These are phyloP conservation scores for Diplodia sapinea DNA, from an alignment of 2,329 filamentous ascomycete species.

Conservation along the genomic window DNA sequence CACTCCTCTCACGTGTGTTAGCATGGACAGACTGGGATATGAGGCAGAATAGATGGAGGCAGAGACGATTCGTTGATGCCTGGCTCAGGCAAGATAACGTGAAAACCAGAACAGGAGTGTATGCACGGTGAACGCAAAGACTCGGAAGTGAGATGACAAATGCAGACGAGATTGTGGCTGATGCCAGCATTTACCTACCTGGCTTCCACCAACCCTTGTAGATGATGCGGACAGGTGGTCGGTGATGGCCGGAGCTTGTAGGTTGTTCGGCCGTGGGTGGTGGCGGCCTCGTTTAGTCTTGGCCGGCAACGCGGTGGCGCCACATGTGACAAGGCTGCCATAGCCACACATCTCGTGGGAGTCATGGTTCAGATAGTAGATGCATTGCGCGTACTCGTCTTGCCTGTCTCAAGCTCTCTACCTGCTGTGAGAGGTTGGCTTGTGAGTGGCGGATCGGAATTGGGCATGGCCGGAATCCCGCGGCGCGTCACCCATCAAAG, in stretches of 20 bases:
- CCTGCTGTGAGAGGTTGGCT: background rate
- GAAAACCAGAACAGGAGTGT: background rate
- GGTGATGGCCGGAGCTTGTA: slow-evolving; percentile 6
- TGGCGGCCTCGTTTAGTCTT: slow-evolving; percentile 26
- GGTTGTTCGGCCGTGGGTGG: slow-evolving; percentile 2
- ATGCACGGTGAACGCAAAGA: background rate
- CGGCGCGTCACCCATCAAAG: slow-evolving; percentile 11
- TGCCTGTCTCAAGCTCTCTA: background rate
- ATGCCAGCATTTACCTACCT: background rate
- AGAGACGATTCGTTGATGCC: slow-evolving; percentile 14
- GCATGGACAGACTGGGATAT: background rate
- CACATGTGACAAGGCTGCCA: background rate
- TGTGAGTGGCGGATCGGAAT: background rate
- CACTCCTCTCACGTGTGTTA: background rate
- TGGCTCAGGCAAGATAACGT: background rate
- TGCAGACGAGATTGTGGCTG: background rate
- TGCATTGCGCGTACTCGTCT: background rate
- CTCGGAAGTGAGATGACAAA: background rate
- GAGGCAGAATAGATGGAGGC: background rate
- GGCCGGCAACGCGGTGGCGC: background rate
- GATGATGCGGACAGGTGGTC: slow-evolving; percentile 22
- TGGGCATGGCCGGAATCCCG: slow-evolving; percentile 7
- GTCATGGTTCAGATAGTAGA: background rate
- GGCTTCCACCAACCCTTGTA: background rate
- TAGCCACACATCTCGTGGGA: background rate